These are phyloP conservation scores for Pezicula radicicola DNA, from an alignment of 2,329 filamentous ascomycete genomes.

Conservation along the genomic window DNA sequence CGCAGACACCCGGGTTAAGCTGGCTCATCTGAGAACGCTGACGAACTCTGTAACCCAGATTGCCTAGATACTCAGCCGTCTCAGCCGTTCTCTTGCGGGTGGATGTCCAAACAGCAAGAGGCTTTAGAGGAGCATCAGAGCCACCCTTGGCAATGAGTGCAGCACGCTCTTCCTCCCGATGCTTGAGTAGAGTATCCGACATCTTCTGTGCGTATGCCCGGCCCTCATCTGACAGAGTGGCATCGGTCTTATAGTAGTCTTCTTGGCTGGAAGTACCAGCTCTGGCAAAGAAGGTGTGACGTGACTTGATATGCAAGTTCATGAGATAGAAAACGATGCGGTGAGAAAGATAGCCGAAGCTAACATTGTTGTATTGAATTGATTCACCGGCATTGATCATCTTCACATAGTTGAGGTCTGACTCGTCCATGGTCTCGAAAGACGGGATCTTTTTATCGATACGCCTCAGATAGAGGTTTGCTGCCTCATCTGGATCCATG, in stretches of 20 bases:
- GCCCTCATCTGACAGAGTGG: constrained; percentile 77
- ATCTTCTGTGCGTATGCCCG: constrained; percentile 79
- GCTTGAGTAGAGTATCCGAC: constrained; percentile 77
- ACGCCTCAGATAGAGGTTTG: constrained; percentile 83
- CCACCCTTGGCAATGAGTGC: constrained; percentile 67
- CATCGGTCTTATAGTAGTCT: constrained; percentile 89
- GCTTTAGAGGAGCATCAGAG: constrained; percentile 66
- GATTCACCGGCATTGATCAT: constrained; percentile 97
- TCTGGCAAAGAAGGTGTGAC: constrained; percentile 89
- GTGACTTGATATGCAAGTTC: constrained; percentile 94
- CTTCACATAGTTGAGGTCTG: constrained; percentile 94
- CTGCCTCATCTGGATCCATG: constrained; percentile 90
- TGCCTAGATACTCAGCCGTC: constrained; percentile 78
- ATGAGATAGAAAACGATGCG: constrained; percentile 98
- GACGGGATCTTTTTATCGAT: constrained; percentile 92
- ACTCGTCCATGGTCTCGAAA: constrained; percentile 95
- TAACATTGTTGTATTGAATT: constrained; percentile 94
- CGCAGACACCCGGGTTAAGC: constrained; percentile 93
- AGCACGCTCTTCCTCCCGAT: constrained; percentile 78
- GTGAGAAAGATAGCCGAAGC: constrained; percentile 94
- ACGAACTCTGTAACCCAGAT: constrained; percentile 78
- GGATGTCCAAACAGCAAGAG: constrained; percentile 91
- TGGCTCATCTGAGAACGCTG: constrained; percentile 97
- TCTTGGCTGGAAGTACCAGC: constrained; percentile 84
- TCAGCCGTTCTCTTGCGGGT: constrained; percentile 87